Evolutionary conservation across 2,329 filamentous ascomycete genomes (phyloP), one percentile per base, ranked within the genome.

Genomic region (Decorospora gaudefroyi): DNA sequence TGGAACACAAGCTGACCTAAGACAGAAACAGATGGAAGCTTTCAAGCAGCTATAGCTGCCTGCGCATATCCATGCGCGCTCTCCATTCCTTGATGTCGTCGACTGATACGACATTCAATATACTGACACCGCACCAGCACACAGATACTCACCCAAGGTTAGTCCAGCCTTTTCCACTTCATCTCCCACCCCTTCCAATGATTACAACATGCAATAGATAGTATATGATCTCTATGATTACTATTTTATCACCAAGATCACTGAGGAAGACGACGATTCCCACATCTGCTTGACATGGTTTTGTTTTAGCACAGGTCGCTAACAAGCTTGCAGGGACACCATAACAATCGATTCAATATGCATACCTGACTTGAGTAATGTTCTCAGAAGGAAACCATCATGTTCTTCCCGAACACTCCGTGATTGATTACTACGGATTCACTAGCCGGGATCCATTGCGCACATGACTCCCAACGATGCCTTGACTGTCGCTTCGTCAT

Each of bases 161-260:
- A 49, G 56, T 52, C 18, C 11, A 39, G 2, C 18, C 13, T 39
- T 40, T 23, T 33, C 16, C 10, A 19, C 19, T 10, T 19, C 34
- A n/a, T 22, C 33, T 26, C 43, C 11, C 32, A 15, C 55, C 64
- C 62, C 53, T 72, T 77, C 78, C 81, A 64, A 83, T 83, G 83
- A 86, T 85, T 84, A 86, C 68, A 84, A 78, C 77, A 72, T 76
- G 62, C 42, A 63, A 66, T 85, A 86, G 83, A 86, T 84, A 84
- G 81, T 84, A 84, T 71, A 74, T 83, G 81, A 84, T 61, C 72
- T 76, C 67, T 61, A 75, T 84, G 81, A 83, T 76, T 73, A 76
- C 74, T 67, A 69, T 76, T 69, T 76, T 77, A 59, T 62, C 79
- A 84, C 81, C 81, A 84, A 84, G 81, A 84, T 84, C 81, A 80